Percentiles rank a stretch among this genome's conserved stretches.
phyloP scores from a whole-genome alignment of 2,329 filamentous ascomycete species.

The Colletotrichum navitas region DNA sequence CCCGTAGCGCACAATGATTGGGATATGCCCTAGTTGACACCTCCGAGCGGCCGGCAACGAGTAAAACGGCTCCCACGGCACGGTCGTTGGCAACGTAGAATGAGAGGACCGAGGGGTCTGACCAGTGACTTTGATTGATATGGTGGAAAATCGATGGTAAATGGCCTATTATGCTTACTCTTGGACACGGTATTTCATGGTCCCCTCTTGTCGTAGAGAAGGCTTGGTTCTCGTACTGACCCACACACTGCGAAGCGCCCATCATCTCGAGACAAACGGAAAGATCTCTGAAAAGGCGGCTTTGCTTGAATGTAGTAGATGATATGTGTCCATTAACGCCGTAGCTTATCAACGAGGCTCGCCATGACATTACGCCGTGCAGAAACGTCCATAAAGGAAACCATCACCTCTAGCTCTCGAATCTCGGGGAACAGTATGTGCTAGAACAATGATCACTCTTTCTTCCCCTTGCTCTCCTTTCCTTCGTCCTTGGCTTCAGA shows the following conservation, averaged over 20 bases:
- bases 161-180: background rate
- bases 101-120: background rate
- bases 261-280: too few relatives aligned
- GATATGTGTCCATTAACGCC: constrained; percentile 10
- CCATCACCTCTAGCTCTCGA: too few relatives aligned
- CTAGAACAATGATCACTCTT: constrained; percentile 4
- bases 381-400: constrained; percentile 6
- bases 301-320: constrained; percentile 8
- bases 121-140: background rate
- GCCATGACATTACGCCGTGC: background rate
- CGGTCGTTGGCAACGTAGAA: background rate
- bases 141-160: background rate
- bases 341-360: background rate
- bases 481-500: background rate
- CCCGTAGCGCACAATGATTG: too few relatives aligned
- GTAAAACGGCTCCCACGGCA: background rate
- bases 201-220: background rate
- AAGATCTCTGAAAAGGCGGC: background rate
- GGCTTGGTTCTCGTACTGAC: background rate
- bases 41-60: background rate
- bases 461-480: constrained; percentile 33
- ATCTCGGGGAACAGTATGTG: background rate
- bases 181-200: background rate
- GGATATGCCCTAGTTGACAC: background rate
- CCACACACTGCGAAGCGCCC: background rate